Percentiles rank a stretch among this genome's conserved stretches.
Conservation (phyloP, 805 yeast genomes). For the Hanseniaspora guilliermondii region DNA sequence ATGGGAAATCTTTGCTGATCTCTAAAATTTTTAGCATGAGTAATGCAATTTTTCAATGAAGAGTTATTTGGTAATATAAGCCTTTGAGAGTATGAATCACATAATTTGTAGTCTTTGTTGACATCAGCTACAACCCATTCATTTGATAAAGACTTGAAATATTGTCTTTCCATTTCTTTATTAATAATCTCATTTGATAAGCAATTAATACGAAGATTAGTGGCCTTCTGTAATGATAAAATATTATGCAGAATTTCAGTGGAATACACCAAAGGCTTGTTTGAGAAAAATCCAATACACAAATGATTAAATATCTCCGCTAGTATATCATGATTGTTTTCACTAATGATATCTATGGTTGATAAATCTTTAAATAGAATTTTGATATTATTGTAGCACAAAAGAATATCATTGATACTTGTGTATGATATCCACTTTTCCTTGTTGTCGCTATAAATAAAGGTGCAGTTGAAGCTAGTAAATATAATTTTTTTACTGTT, state of each 20-base stretch:
- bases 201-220: not conserved
- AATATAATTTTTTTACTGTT: not conserved
- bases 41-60: slow-evolving; percentile 41
- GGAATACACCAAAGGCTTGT: not conserved
- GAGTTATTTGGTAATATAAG: slow-evolving; percentile 64
- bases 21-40: slow-evolving; percentile 74
- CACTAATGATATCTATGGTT: not conserved
- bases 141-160: not conserved
- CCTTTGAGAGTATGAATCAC: slow-evolving; percentile 60
- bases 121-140: slow-evolving; percentile 61
- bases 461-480: not conserved
- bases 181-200: not conserved
- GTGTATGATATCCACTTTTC: slow-evolving; percentile 9
- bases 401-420: not conserved
- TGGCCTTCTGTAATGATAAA: not conserved
- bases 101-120: slow-evolving; percentile 52
- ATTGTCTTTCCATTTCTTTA: not conserved
- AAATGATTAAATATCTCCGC: not conserved
- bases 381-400: not conserved
- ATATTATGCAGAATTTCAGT: not conserved
- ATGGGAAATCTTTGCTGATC: slow-evolving; percentile 80
- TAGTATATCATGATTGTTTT: not conserved
- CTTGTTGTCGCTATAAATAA: not conserved
- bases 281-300: not conserved
- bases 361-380: not conserved